Evolutionary conservation across 495 filamentous ascomycete genomes (phyloP).

Genomic region (Lasiosphaeris hirsuta): DNA sequence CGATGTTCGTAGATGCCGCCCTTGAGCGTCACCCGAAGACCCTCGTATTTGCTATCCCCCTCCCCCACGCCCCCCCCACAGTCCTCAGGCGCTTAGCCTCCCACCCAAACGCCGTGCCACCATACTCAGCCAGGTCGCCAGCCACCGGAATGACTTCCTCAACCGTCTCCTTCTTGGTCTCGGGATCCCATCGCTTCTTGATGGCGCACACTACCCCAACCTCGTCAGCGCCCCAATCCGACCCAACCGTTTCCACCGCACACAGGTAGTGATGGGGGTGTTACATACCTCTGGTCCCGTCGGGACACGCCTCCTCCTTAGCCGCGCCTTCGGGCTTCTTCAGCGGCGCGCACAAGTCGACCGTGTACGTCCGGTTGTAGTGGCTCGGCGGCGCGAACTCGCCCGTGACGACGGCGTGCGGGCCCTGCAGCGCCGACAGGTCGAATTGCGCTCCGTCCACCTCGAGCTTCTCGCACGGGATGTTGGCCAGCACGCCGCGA

Average conservation of each 20-base stretch:
- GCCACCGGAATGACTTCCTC: slow-evolving; percentile 66
- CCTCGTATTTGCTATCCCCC: slow-evolving; percentile 34
- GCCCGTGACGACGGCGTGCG: slow-evolving; percentile 66
- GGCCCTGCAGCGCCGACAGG: slow-evolving; percentile 62
- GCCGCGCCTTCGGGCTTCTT: slow-evolving; percentile 45
- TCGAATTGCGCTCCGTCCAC: slow-evolving; percentile 61
- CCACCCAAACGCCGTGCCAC: slow-evolving; percentile 56
- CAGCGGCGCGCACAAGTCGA: slow-evolving; percentile 76
- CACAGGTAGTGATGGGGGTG: background rate
- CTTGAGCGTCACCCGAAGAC: slow-evolving; percentile 68
- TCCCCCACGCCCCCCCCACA: slow-evolving; percentile 52
- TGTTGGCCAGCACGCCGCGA: background rate
- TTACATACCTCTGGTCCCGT: slow-evolving; percentile 58
- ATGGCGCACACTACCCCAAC: slow-evolving; percentile 76
- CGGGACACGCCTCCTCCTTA: slow-evolving; percentile 55
- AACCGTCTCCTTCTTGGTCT: slow-evolving; percentile 28
- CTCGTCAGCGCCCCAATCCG: background rate
- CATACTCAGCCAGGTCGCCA: slow-evolving; percentile 55
- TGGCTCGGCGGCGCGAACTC: slow-evolving; percentile 43
- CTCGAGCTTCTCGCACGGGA: slow-evolving; percentile 59
- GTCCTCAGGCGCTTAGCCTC: slow-evolving; percentile 59
- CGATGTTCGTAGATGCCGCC: slow-evolving; percentile 57
- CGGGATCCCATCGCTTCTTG: slow-evolving; percentile 48
- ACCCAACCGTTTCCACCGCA: background rate
- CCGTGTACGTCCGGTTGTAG: slow-evolving; percentile 78